These are phyloP conservation scores for Papiliotrema laurentii DNA, from an alignment of 1,284 basidiomycete species.

Conservation along the genomic window DNA sequence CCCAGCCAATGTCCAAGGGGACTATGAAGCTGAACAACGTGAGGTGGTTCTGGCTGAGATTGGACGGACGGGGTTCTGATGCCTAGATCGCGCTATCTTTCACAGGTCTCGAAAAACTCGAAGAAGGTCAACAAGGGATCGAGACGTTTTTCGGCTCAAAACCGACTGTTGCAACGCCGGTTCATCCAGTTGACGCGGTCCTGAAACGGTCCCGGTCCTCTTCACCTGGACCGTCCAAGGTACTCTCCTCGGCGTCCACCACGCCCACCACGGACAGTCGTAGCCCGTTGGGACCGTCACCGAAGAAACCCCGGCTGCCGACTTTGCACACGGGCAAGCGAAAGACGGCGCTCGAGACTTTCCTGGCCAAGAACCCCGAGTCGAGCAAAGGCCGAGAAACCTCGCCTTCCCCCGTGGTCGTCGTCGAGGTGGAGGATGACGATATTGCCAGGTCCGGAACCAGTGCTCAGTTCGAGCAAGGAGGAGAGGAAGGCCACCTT, in stretches of 20 bases:
- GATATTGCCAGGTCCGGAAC: too few relatives aligned
- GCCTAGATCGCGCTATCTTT: conserved; percentile 66
- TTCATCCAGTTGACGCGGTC: too few relatives aligned
- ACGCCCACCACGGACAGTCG: background rate
- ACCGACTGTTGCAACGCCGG: background rate
- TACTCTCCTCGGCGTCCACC: background rate
- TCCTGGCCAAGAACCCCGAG: conserved; percentile 21
- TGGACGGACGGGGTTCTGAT: background rate
- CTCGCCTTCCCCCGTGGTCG: conserved; percentile 41
- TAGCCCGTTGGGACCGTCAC: conserved; percentile 5
- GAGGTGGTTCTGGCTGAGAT: conserved; percentile 5
- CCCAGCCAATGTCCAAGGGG: conserved; percentile 52
- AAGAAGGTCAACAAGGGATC: conserved; percentile 78
- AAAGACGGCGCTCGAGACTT: conserved; percentile 28
- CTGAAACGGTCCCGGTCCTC: conserved; percentile 19
- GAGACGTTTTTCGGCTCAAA: conserved; percentile 66
- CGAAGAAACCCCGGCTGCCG: conserved; percentile 28
- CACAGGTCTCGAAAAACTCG: conserved; percentile 71
- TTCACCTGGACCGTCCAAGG: conserved; percentile 11
- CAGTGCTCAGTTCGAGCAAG: background rate
- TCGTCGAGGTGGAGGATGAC: conserved; percentile 2
- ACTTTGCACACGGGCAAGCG: conserved; percentile 24
- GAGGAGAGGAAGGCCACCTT: too few relatives aligned
- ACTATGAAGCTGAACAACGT: conserved; percentile 64
- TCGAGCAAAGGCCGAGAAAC: background rate